Evolutionary conservation across 1,284 basidiomycete species (phyloP).

Genomic region (Tetrapyrgos nigripes): DNA sequence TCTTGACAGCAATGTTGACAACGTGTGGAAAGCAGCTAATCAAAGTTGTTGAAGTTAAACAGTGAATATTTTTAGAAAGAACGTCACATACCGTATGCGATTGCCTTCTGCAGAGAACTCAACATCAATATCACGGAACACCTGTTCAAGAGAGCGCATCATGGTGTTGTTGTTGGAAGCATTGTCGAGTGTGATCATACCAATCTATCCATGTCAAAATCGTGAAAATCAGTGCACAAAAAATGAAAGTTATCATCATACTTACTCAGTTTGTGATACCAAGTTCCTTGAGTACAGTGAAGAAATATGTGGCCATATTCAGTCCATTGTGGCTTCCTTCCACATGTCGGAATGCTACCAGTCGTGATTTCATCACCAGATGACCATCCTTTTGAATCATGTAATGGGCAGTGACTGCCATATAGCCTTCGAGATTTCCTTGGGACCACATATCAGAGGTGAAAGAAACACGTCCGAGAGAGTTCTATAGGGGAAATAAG

Average conservation of each 20-base stretch:
- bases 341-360: no score
- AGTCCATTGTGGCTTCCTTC: no score
- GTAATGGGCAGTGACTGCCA: no score
- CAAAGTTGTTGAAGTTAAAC: constrained; percentile 16
- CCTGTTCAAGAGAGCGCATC: constrained; percentile 22
- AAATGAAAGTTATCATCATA: no score
- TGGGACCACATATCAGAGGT: constrained; percentile 36
- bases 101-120: constrained; percentile 29
- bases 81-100: constrained; percentile 26
- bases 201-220: constrained; percentile 28
- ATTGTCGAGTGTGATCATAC: no score
- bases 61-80: no score
- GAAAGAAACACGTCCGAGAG: constrained; percentile 29
- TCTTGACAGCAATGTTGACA: constrained; percentile 33
- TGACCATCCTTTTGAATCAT: no score
- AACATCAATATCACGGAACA: constrained; percentile 20
- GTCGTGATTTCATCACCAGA: no score
- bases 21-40: constrained; percentile 43
- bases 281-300: no score
- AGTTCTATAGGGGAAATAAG: no score
- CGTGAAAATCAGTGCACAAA: constrained; percentile 24
- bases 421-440: constrained; percentile 25
- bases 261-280: background rate
- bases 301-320: no score
- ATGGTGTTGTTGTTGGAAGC: constrained; percentile 28